A percentile compares a stretch with the other conserved stretches of the same genome.
Conservation (phyloP, 257 asterid genomes). For the Rauvolfia tetraphylla region DNA sequence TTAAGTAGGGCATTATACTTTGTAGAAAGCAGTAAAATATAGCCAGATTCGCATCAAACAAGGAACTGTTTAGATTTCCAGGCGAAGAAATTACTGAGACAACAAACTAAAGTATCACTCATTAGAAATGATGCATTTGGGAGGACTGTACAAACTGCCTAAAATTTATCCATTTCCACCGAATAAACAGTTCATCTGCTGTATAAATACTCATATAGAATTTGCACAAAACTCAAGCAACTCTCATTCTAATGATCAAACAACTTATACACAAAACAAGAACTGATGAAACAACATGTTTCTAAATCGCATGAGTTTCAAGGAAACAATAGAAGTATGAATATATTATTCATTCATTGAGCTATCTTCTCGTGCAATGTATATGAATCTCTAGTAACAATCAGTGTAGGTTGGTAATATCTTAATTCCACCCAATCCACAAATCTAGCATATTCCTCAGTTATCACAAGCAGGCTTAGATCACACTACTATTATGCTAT, state of each 20-base stretch:
- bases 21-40: too few relatives aligned
- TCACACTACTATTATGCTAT: slow-evolving; percentile 24
- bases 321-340: not conserved
- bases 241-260: not conserved
- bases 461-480: not conserved
- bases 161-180: not conserved
- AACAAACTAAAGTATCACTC: not conserved
- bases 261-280: not conserved
- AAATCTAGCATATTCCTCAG: not conserved
- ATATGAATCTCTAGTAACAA: not conserved
- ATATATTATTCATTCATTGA: not conserved
- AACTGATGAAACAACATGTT: not conserved
- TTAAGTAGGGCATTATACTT: too few relatives aligned
- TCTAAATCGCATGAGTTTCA: not conserved
- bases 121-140: not conserved
- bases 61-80: too few relatives aligned
- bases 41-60: too few relatives aligned
- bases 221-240: not conserved
- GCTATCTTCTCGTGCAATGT: not conserved
- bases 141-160: not conserved
- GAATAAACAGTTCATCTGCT: not conserved
- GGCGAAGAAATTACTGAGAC: not conserved
- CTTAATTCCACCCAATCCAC: not conserved
- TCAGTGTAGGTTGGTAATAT: not conserved
- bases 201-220: not conserved